These are phyloP conservation scores for Termitomyces sp. DNA, from an alignment of 768 basidiomycete species.

Conservation along the genomic window DNA sequence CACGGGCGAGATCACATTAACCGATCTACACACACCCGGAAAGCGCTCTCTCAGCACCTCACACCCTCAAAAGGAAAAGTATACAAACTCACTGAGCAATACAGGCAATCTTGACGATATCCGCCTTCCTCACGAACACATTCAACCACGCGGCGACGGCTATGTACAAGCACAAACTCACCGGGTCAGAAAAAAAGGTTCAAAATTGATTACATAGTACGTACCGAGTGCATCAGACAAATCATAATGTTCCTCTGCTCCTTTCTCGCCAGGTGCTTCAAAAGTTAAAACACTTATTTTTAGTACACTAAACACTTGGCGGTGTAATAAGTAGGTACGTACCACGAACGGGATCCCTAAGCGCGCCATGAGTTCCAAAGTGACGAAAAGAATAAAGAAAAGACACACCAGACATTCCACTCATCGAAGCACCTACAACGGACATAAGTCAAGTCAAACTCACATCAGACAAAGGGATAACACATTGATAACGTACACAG, in stretches of 20 bases:
- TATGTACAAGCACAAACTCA: conserved; percentile 16
- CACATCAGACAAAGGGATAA: neutral
- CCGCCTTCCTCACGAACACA: conserved; percentile 57
- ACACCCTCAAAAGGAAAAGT: neutral
- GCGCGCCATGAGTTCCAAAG: neutral
- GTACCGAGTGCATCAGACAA: conserved; percentile 49
- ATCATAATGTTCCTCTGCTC: conserved; percentile 54
- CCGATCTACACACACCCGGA: conserved; percentile 26
- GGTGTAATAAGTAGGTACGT: neutral
- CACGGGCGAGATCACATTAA: conserved; percentile 50
- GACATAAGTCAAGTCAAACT: neutral
- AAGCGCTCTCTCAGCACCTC: neutral
- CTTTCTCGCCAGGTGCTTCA: conserved; percentile 45
- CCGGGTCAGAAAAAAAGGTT: neutral
- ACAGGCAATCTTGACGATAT: conserved; percentile 59
- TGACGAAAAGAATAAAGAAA: neutral
- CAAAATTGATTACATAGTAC: neutral
- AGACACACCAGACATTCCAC: conserved; percentile 51
- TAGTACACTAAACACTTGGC: neutral
- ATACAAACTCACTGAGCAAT: conserved; percentile 49
- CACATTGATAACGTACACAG: conserved; percentile 27
- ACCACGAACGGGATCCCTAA: conserved; percentile 45
- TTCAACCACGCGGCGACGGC: conserved; percentile 63
- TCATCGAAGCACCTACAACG: conserved; percentile 46
- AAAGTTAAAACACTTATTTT: neutral